Evolutionary conservation across 1,284 basidiomycete species (phyloP).

Genomic region (Volvariella volvacea): DNA sequence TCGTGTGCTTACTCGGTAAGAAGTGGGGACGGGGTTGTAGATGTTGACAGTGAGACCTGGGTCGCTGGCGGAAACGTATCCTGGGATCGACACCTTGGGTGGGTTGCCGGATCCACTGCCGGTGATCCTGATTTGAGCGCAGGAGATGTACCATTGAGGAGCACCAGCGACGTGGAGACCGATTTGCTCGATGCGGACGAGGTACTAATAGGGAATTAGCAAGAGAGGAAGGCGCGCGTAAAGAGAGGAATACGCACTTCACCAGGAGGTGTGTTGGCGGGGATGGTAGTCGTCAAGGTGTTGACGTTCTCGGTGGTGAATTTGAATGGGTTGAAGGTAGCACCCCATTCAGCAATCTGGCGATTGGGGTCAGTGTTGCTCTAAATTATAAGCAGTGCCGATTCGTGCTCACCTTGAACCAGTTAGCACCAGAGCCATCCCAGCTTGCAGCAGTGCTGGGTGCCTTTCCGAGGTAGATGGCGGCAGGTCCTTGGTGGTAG

Average conservation of each 20-base stretch:
- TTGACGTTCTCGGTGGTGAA: slow-evolving; percentile 24
- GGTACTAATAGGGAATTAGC: slow-evolving; percentile 21
- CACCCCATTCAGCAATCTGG: slow-evolving; percentile 32
- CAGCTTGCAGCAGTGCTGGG: slow-evolving; percentile 28
- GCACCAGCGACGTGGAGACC: slow-evolving; percentile 32
- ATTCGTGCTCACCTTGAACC: slow-evolving; percentile 34
- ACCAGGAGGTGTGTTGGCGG: slow-evolving; percentile 29
- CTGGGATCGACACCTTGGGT: slow-evolving; percentile 33
- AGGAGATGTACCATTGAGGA: slow-evolving; percentile 33
- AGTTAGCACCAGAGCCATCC: slow-evolving; percentile 37
- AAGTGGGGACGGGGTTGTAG: slow-evolving; percentile 32
- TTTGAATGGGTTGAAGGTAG: slow-evolving; percentile 29
- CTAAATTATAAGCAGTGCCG: background rate
- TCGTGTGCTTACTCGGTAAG: slow-evolving; percentile 24
- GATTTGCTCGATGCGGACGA: slow-evolving; percentile 33
- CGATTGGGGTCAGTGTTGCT: no score
- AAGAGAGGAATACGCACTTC: slow-evolving; percentile 36
- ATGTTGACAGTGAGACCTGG: slow-evolving; percentile 36
- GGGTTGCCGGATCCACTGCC: slow-evolving; percentile 31
- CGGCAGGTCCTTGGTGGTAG: slow-evolving; percentile 36
- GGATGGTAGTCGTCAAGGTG: slow-evolving; percentile 32
- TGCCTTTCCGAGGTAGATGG: slow-evolving; percentile 34
- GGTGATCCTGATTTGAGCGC: slow-evolving; percentile 31
- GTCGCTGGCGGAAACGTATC: slow-evolving; percentile 25
- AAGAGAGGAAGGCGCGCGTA: slow-evolving; percentile 24